A percentile compares a stretch with the other conserved stretches of the same genome.
Conservation (phyloP, 306 rosid genomes). For the Coriaria nepalensis region DNA sequence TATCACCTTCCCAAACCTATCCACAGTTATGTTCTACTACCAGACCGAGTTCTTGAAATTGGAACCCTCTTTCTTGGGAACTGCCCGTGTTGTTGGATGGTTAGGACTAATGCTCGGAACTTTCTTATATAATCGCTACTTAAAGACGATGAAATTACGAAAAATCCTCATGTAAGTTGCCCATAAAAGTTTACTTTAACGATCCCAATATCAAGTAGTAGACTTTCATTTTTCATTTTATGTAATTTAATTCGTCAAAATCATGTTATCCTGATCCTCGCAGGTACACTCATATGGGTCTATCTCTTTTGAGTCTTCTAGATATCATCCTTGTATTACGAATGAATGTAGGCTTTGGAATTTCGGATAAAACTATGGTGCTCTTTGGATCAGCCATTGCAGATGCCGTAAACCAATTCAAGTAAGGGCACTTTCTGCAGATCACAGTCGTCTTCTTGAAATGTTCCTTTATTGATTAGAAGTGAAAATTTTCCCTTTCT, state of each 20-base stretch:
- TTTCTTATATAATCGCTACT: slow-evolving; percentile 41
- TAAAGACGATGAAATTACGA: slow-evolving; percentile 57
- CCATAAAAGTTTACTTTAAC: background rate
- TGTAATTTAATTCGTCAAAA: background rate
- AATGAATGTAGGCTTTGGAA: slow-evolving; percentile 36
- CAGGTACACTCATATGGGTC: slow-evolving; percentile 60
- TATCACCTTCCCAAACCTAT: slow-evolving; percentile 51
- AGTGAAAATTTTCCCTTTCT: background rate
- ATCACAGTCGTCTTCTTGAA: background rate
- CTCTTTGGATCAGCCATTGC: slow-evolving; percentile 62
- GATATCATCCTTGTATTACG: slow-evolving; percentile 50
- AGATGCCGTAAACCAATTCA: slow-evolving; percentile 68
- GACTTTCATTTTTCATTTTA: background rate
- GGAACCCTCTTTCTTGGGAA: slow-evolving; percentile 73
- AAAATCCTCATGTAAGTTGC: slow-evolving; percentile 59
- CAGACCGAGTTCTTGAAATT: slow-evolving; percentile 59
- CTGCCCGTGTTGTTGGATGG: slow-evolving; percentile 64
- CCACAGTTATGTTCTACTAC: slow-evolving; percentile 66
- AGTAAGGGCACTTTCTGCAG: slow-evolving; percentile 27
- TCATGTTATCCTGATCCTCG: slow-evolving; percentile 12
- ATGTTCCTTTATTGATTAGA: background rate
- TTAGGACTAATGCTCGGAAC: slow-evolving; percentile 77
- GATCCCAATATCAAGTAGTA: no score
- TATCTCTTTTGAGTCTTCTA: slow-evolving; percentile 43
- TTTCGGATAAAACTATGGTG: slow-evolving; percentile 55